A percentile compares a stretch with the other conserved stretches of the same genome.
These are phyloP conservation scores for Thuidium tamariscinum DNA, from an alignment of 225 moss, liverwort and hornwort genomes.

Conservation along the genomic window DNA sequence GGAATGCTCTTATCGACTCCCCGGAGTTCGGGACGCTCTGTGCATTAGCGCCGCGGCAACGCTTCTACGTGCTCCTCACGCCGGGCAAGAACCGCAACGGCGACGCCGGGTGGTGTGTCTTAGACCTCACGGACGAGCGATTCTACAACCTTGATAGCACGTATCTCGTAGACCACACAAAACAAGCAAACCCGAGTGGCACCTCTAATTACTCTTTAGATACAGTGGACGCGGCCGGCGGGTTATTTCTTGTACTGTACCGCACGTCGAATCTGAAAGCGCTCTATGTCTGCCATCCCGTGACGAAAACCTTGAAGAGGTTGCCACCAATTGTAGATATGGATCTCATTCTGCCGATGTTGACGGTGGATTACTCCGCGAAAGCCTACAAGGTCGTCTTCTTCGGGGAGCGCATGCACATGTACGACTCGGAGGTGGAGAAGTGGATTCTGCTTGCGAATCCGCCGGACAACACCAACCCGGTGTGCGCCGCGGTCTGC, in stretches of 20 bases:
- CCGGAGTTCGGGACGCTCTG: constrained; percentile 7
- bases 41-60: constrained; percentile 1
- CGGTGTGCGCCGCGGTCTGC: background rate
- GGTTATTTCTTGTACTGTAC: constrained; percentile 4
- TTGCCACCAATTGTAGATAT: background rate
- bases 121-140: background rate
- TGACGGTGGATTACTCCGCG: background rate
- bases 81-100: background rate
- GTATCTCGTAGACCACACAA: background rate
- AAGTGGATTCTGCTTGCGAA: background rate
- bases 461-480: background rate
- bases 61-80: constrained; percentile 4
- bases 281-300: constrained; percentile 16
- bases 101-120: constrained; percentile 8
- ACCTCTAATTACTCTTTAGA: background rate
- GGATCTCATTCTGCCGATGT: background rate
- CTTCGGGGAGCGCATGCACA: constrained; percentile 3
- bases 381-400: constrained; percentile 8
- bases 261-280: background rate
- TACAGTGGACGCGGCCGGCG: constrained; percentile 3
- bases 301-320: constrained; percentile 6
- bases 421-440: constrained; percentile 2
- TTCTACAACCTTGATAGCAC: constrained; percentile 9
- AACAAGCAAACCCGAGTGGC: background rate
- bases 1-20: constrained; percentile 3